A percentile compares a stretch with the other conserved stretches of the same genome.
Evolutionary conservation across 129 eudicot species (phyloP).

Genomic region (Flaveria linearis): DNA sequence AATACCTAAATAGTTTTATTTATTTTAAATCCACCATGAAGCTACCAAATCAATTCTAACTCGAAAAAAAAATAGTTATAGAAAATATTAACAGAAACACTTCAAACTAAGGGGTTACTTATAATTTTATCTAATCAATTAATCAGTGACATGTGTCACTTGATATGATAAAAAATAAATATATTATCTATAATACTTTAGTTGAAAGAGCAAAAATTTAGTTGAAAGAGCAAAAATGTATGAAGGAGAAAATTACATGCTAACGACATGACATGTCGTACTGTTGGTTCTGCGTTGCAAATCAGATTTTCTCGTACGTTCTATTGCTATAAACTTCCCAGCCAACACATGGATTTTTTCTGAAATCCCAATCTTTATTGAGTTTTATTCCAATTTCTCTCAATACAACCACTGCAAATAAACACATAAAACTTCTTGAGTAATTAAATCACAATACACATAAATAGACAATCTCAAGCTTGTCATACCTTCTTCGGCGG

Average conservation of each 20-base stretch:
- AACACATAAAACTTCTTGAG: background rate
- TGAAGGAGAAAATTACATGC: conserved; percentile 22
- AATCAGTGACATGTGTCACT: too few species aligned
- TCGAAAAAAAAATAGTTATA: too few species aligned
- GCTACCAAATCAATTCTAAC: too few species aligned
- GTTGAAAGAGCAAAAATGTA: too few species aligned
- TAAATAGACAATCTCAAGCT: background rate
- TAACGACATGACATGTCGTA: conserved; percentile 18
- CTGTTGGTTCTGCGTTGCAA: background rate
- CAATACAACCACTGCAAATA: conserved; percentile 41
- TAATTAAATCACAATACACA: background rate
- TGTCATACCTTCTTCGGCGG: conserved; percentile 26
- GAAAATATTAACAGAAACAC: too few species aligned
- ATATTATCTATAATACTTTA: background rate
- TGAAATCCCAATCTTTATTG: conserved; percentile 61
- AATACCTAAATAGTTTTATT: too few species aligned
- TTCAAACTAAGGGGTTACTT: too few species aligned
- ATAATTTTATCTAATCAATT: too few species aligned
- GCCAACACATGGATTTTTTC: conserved; percentile 46
- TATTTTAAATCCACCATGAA: too few species aligned
- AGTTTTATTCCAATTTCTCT: conserved; percentile 42
- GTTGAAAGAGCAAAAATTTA: background rate
- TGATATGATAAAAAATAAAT: too few species aligned
- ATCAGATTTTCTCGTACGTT: background rate
- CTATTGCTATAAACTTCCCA: background rate